Conservation (phyloP, 306 rosid species). For the Cucumis melo region DNA sequence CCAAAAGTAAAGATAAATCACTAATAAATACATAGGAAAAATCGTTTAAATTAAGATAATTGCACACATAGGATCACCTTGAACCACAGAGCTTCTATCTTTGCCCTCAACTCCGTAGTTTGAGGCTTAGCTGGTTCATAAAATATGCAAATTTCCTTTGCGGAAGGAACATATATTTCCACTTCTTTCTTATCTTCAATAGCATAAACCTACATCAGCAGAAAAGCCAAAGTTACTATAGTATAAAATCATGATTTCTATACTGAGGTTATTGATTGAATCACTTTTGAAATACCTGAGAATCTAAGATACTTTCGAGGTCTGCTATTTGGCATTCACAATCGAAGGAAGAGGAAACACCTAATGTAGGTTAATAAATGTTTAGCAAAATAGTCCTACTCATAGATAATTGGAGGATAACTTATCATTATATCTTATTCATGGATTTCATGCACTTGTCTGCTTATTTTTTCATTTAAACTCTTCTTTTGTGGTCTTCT, state of each 20-base stretch:
- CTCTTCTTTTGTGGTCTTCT: not conserved
- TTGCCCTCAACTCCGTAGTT: slow-evolving; percentile 42
- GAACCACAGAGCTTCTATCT: slow-evolving; percentile 55
- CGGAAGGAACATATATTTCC: slow-evolving; percentile 43
- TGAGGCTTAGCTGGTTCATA: slow-evolving; percentile 35
- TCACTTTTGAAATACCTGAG: slow-evolving; percentile 32
- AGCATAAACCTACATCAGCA: slow-evolving; percentile 43
- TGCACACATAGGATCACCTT: slow-evolving; percentile 36
- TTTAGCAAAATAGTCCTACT: not conserved
- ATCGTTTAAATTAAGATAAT: not conserved
- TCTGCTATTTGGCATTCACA: slow-evolving; percentile 66
- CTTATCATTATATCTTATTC: not conserved
- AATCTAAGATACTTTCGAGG: slow-evolving; percentile 68
- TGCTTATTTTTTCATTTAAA: not conserved
- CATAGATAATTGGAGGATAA: not conserved
- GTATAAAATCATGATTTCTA: not conserved
- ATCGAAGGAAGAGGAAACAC: slow-evolving; percentile 51
- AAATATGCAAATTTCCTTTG: slow-evolving; percentile 46
- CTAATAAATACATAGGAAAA: not conserved
- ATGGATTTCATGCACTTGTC: not conserved
- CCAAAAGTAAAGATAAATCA: not conserved
- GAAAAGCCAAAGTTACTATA: not conserved
- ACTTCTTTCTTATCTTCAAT: slow-evolving; percentile 56
- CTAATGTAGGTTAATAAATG: slow-evolving; percentile 20
- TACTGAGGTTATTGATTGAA: not conserved